These are phyloP conservation scores for Pistacia integerrima DNA, from an alignment of 345 rosid genomes.

Conservation along the genomic window DNA sequence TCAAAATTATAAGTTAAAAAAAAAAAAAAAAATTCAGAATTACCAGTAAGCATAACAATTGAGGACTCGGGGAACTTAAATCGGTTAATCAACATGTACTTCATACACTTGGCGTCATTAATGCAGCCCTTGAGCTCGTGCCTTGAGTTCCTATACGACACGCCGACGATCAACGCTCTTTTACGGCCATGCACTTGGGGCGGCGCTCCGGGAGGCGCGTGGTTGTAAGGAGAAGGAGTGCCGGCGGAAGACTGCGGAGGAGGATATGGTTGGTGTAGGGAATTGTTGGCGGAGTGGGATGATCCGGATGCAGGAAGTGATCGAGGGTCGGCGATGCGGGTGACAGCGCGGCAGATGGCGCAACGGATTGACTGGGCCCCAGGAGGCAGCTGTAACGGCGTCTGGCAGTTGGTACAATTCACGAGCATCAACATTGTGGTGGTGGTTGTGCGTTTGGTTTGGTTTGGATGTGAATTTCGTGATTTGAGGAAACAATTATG, in stretches of 20 bases:
- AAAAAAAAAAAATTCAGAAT: not conserved
- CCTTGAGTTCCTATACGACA: constrained; percentile 54
- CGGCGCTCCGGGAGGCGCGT: constrained; percentile 55
- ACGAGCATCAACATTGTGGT: constrained; percentile 48
- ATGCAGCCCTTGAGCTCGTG: constrained; percentile 81
- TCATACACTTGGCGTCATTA: constrained; percentile 87
- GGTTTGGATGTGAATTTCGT: too few species aligned
- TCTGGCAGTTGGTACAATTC: constrained; percentile 72
- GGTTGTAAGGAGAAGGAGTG: constrained; percentile 43
- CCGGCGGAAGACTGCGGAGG: constrained; percentile 24
- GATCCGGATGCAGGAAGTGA: constrained; percentile 15
- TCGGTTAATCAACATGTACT: constrained; percentile 72
- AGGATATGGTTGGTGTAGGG: constrained; percentile 12
- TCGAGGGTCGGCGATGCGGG: constrained; percentile 41
- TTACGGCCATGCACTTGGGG: constrained; percentile 60
- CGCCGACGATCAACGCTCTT: constrained; percentile 80
- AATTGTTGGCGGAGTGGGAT: not conserved
- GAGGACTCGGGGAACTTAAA: constrained; percentile 82
- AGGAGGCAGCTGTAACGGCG: constrained; percentile 66
- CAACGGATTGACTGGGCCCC: constrained; percentile 76
- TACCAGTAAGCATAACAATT: constrained; percentile 80
- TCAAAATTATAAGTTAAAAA: not conserved
- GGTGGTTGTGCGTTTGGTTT: not conserved
- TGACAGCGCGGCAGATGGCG: constrained; percentile 64
- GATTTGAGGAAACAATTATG: too few species aligned